phyloP scores from a whole-genome alignment of 2,329 filamentous ascomycete species.

The Phyllosticta citrichinensis region DNA sequence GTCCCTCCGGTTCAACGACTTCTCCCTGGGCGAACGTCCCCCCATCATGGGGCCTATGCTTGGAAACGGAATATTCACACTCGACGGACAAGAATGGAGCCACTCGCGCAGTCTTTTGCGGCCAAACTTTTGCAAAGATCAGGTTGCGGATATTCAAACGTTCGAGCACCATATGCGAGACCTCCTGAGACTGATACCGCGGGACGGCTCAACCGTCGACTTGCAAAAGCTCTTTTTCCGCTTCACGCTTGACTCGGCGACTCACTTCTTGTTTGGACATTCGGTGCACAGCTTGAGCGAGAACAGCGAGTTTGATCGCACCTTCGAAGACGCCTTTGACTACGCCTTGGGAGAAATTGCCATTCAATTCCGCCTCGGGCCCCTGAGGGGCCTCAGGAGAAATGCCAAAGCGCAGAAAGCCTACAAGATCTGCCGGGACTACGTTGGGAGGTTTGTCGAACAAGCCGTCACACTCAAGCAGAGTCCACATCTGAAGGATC shows the following conservation, averaged over 20 bases:
- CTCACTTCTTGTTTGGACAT: constrained; percentile 40
- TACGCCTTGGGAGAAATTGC: neutral
- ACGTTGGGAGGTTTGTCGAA: constrained; percentile 36
- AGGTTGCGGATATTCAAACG: constrained; percentile 44
- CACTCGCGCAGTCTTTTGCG: constrained; percentile 36
- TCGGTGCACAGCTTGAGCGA: constrained; percentile 15
- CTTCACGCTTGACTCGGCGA: constrained; percentile 38
- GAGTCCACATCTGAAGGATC: constrained; percentile 16
- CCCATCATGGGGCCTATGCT: constrained; percentile 30
- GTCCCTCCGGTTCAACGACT: constrained; percentile 37
- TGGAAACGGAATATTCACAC: constrained; percentile 32
- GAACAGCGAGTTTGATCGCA: neutral
- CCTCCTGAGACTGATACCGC: constrained; percentile 48
- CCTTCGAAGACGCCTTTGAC: neutral
- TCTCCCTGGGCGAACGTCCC: constrained; percentile 21
- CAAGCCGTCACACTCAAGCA: constrained; percentile 33
- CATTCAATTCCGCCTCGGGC: neutral
- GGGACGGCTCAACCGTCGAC: constrained; percentile 34
- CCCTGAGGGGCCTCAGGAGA: neutral
- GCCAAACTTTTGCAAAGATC: constrained; percentile 43
- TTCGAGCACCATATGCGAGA: constrained; percentile 51
- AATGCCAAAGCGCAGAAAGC: neutral
- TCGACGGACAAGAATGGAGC: constrained; percentile 32
- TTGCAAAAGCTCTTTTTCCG: constrained; percentile 36
- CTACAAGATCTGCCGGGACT: constrained; percentile 24